Percentiles rank a stretch among this genome's conserved stretches.
Conservation (phyloP, 495 filamentous ascomycete species). For the Articulospora tetracladia region DNA sequence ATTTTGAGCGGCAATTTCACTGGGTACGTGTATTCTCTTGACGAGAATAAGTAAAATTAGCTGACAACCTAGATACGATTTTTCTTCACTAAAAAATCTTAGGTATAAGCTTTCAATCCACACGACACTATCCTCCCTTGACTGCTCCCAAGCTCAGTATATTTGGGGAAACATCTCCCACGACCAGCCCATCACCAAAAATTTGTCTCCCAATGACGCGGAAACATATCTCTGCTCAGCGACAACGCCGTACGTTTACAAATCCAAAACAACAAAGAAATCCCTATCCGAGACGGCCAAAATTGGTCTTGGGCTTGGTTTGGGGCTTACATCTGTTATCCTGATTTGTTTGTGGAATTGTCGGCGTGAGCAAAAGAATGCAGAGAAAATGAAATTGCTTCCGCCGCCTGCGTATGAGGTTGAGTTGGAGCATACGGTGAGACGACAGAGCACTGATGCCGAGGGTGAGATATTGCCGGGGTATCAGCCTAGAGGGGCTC, state of each 20-base stretch:
- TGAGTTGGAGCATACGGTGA: background rate
- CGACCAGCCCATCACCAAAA: background rate
- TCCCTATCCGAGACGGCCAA: background rate
- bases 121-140: too few species aligned
- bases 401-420: background rate
- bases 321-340: background rate
- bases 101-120: too few species aligned
- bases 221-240: background rate
- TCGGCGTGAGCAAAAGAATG: background rate
- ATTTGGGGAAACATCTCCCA: background rate
- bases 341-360: background rate
- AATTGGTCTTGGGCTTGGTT: background rate
- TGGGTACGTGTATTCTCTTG: background rate
- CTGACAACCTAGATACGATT: background rate
- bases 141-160: background rate
- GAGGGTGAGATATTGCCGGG: background rate
- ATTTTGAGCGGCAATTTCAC: background rate
- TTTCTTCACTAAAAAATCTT: background rate
- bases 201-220: background rate
- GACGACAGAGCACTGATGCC: background rate
- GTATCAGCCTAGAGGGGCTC: background rate
- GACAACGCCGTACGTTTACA: background rate
- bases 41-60: too few species aligned
- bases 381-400: background rate
- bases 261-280: background rate